A percentile compares a stretch with the other conserved stretches of the same genome.
phyloP scores from a whole-genome alignment of 2,329 filamentous ascomycete genomes.

The Aspergillus ruber region DNA sequence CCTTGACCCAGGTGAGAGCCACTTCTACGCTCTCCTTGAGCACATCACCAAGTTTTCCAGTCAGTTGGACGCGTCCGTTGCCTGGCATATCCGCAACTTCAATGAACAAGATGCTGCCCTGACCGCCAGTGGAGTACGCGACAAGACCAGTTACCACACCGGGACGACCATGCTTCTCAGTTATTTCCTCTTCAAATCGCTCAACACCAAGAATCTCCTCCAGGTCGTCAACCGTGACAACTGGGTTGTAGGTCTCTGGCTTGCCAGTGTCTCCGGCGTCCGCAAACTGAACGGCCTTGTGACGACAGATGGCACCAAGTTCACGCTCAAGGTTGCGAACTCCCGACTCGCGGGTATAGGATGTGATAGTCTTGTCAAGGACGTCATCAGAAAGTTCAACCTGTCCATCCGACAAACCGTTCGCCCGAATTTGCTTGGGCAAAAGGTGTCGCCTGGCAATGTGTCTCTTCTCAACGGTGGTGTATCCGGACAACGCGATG shows the following conservation, averaged over 20 bases:
- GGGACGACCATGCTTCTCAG: conserved; percentile 72
- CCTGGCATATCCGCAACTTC: conserved; percentile 98
- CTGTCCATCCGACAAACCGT: conserved; percentile 72
- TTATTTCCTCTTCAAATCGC: conserved; percentile 90
- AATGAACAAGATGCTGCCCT: conserved; percentile 96
- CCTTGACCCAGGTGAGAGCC: conserved; percentile 93
- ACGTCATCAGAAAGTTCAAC: conserved; percentile 74
- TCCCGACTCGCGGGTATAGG: conserved; percentile 92
- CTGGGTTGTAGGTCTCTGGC: conserved; percentile 64
- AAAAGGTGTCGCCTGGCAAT: conserved; percentile 92
- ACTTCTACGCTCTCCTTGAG: conserved; percentile 97
- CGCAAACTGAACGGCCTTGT: conserved; percentile 90
- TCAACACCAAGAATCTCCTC: conserved; percentile 90
- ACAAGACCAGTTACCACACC: conserved; percentile 95
- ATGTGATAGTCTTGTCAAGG: conserved; percentile 89
- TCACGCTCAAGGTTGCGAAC: conserved; percentile 95
- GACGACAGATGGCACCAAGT: conserved; percentile 86
- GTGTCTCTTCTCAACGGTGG: conserved; percentile 91
- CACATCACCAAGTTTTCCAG: conserved; percentile 91
- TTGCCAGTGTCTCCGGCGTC: conserved; percentile 73
- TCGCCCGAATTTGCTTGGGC: conserved; percentile 88
- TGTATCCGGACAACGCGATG: conserved; percentile 89
- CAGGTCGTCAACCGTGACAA: conserved; percentile 70
- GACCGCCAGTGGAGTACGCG: conserved; percentile 84
- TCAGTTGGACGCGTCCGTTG: conserved; percentile 83